Base-by-base conservation (phyloP, 2,329 filamentous ascomycete species). In the Clarireedia sp. region DNA sequence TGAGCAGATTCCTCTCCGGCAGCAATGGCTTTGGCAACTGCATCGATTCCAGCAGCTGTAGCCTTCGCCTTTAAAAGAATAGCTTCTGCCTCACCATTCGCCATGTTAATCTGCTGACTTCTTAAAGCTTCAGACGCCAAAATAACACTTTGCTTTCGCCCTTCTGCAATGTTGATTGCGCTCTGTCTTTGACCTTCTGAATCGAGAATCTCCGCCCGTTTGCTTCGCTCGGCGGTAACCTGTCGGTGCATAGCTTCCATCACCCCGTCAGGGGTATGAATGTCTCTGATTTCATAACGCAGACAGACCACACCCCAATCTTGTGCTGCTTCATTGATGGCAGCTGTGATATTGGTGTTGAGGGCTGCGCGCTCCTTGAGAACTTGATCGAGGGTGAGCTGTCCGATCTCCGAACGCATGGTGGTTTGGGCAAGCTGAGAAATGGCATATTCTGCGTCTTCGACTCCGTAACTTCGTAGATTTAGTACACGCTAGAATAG, bases 171-270 rank as follows among this genome's bases (percentile, higher is more conserved):
- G 72, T 99, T 99, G 80, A 99, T 99, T 40, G 94, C 94, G 67
- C 86, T 92, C 75, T 99, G 94, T 60, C 94, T 81, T 74, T 99
- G 94, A 73, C 94, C 94, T 70, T 99, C 94, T 0, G 90, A 96
- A 57, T 99, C 94, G 48, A 99, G 79, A 66, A 99, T 99, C 75
- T 99, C 94, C 55, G 94, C 94, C 61, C 94, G 87, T 80, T 99
- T 99, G 67, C 89, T 95, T 43, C 94, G 87, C 76, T 99, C 94
- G 17, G 94, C 94, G 0, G 94, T 97, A 50, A 99, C 94, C 71
- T 97, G 92, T 61, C 94, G 83, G 76, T 99, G 94, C 94, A 99
- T 99, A 66, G 94, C 94, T 66, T 91, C 89, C 58, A 97, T 92
- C 12, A 99, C 94, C 49, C 87, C 87, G 33, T 86, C 89, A 1